A percentile compares a stretch with the other conserved stretches of the same genome.
Evolutionary conservation across 1,139 yeast species (phyloP).

Genomic region (Protomyces pachydermus): DNA sequence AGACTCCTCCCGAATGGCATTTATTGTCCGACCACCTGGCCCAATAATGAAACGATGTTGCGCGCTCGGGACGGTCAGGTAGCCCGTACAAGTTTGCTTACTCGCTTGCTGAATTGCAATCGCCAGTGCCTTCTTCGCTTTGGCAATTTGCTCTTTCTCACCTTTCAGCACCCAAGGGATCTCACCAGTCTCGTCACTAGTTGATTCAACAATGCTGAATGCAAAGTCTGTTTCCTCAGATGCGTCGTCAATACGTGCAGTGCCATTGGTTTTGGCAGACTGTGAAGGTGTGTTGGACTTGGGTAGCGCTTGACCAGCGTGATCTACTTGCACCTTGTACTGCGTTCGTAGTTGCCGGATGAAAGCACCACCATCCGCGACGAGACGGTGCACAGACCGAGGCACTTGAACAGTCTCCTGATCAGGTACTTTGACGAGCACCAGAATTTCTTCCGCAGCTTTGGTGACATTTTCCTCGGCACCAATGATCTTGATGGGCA

Average conservation of each 20-base stretch:
- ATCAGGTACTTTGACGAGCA: conserved; percentile 53
- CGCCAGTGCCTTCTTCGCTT: conserved; percentile 38
- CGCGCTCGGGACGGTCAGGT: conserved; percentile 48
- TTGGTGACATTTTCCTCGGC: conserved; percentile 37
- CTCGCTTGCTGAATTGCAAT: conserved; percentile 31
- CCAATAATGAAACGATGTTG: conserved; percentile 64
- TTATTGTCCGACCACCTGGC: conserved; percentile 66
- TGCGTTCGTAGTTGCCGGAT: conserved; percentile 55
- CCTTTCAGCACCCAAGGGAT: conserved; percentile 31
- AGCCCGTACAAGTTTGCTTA: conserved; percentile 45
- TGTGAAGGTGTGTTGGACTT: background rate
- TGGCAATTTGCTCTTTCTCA: conserved; percentile 39
- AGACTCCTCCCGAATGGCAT: conserved; percentile 55
- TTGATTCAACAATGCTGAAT: conserved; percentile 39
- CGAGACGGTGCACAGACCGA: conserved; percentile 24
- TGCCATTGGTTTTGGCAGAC: conserved; percentile 12
- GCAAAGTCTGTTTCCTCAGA: conserved; percentile 17
- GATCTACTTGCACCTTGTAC: conserved; percentile 57
- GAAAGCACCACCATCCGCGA: conserved; percentile 48
- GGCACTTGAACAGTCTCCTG: conserved; percentile 34
- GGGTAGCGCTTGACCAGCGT: conserved; percentile 44
- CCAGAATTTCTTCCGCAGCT: conserved; percentile 42
- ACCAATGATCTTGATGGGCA: conserved; percentile 42
- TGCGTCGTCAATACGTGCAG: conserved; percentile 27
- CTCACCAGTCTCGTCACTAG: conserved; percentile 43